phyloP scores from a whole-genome alignment of 148 eudicot species.

The Nepenthes gracilis region DNA sequence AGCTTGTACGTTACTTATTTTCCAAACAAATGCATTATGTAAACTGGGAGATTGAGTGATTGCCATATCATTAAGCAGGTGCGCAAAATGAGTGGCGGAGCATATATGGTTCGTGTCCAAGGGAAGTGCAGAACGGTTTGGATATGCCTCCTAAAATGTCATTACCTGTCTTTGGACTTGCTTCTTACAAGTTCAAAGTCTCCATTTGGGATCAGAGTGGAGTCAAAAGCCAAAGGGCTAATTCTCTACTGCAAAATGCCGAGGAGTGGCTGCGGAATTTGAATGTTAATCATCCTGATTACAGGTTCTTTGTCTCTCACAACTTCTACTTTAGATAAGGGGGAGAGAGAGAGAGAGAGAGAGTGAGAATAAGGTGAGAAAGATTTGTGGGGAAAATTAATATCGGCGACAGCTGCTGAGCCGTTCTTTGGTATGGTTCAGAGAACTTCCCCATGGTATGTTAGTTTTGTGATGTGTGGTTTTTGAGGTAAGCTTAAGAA shows the following conservation, averaged over 20 bases:
- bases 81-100: slow-evolving; percentile 30
- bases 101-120: slow-evolving; percentile 22
- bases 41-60: background rate
- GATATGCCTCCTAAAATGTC: slow-evolving; percentile 38
- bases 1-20: background rate
- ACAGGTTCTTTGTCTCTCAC: slow-evolving; percentile 45
- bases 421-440: slow-evolving; percentile 1
- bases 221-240: slow-evolving; percentile 34
- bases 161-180: slow-evolving; percentile 74
- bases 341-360: no score
- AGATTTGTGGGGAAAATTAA: background rate
- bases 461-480: no score
- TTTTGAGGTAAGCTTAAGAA: no score
- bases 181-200: slow-evolving; percentile 61
- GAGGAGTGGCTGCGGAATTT: slow-evolving; percentile 67
- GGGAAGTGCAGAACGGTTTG: slow-evolving; percentile 25
- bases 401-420: background rate
- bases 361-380: no score
- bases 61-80: slow-evolving; percentile 23
- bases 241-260: slow-evolving; percentile 47
- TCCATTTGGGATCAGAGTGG: slow-evolving; percentile 57
- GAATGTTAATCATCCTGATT: slow-evolving; percentile 76
- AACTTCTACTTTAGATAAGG: slow-evolving; percentile 26
- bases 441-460: no score
- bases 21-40: background rate